Evolutionary conservation across 2,329 filamentous ascomycete species (phyloP).

Genomic region (Trichoderma brevicompactum): DNA sequence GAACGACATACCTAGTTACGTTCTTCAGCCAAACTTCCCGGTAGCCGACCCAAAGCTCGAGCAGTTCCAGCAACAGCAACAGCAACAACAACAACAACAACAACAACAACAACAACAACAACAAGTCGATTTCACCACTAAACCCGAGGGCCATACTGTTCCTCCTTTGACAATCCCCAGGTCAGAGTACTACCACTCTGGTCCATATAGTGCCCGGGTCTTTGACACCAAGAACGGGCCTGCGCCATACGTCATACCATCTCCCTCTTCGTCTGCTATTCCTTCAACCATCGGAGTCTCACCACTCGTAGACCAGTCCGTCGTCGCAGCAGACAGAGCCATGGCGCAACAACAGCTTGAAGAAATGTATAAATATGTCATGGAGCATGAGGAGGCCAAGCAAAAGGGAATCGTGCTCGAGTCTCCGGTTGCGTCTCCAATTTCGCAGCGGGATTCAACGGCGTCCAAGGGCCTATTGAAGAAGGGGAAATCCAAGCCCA

Average conservation of each 20-base stretch:
- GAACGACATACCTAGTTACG: conserved; percentile 57
- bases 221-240: conserved; percentile 29
- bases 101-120: too few species aligned
- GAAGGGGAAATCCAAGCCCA: conserved; percentile 55
- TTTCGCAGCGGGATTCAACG: conserved; percentile 36
- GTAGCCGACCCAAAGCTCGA: conserved; percentile 13
- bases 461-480: conserved; percentile 45
- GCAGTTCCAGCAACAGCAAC: conserved; percentile 16
- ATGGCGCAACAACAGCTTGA: conserved; percentile 84
- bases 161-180: conserved; percentile 54
- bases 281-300: conserved; percentile 59
- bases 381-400: conserved; percentile 81
- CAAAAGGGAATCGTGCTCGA: conserved; percentile 58
- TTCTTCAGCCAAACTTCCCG: conserved; percentile 12
- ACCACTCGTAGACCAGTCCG: conserved; percentile 73
- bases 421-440: conserved; percentile 43
- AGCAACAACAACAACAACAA: too few species aligned
- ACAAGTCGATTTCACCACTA: conserved; percentile 28
- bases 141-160: conserved; percentile 49
- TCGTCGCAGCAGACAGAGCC: conserved; percentile 74
- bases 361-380: conserved; percentile 86
- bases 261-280: conserved; percentile 53
- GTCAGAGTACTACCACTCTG: conserved; percentile 38
- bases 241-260: conserved; percentile 52
- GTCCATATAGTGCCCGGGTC: conserved; percentile 20